Base-by-base conservation (phyloP, 1,284 basidiomycete genomes). In the Microbotryum saponariae region DNA sequence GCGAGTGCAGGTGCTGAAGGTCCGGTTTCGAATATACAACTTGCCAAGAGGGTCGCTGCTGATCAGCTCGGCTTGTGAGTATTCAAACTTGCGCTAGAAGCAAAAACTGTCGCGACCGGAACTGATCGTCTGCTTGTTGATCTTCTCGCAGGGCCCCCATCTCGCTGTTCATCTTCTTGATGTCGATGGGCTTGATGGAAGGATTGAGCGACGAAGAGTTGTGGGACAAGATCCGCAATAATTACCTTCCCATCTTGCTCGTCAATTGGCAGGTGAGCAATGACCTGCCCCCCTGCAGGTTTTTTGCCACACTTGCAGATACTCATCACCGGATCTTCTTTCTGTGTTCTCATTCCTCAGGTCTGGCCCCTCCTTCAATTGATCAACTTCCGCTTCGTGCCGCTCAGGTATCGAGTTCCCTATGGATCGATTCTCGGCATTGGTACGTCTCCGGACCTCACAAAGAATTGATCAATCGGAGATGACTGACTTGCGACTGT, bases 11-110 rank as follows among this genome's bases (percentile, higher is more conserved):
- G 21, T 47, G 47, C 25, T 18, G 37, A 16, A 6, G 10, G 29
- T 21, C 27, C 51, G 4, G 6, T 50, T 4, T n/a, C 20, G 25
- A 49, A 42, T 18, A 18, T 54, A 3, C 21, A 59, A 25, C 33
- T 69, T 8, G 57, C 58, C 21, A 69, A 69, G 56, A 50, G 68
- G 2, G 65, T 69, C n/a, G 68, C 63, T 7, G 68, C 68, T 27
- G 68, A 69, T 52, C 68, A 69, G 50, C 44, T 69, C 20, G 59
- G 51, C 27, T 65, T 69, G 67, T 68, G 51, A 51, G 66, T 59
- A 3, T 14, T 52, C 23, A 6, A 6, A 16, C 2, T 42, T 25
- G 21, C 21, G 18, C 16, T 42, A 25, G 9, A 8, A 21, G n/a
- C 45, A 25, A 47, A 7, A 44, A n/a, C 3, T 25, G 18, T n/a